Conservation (phyloP, 805 yeast species). For the Pichia paraexigua region DNA sequence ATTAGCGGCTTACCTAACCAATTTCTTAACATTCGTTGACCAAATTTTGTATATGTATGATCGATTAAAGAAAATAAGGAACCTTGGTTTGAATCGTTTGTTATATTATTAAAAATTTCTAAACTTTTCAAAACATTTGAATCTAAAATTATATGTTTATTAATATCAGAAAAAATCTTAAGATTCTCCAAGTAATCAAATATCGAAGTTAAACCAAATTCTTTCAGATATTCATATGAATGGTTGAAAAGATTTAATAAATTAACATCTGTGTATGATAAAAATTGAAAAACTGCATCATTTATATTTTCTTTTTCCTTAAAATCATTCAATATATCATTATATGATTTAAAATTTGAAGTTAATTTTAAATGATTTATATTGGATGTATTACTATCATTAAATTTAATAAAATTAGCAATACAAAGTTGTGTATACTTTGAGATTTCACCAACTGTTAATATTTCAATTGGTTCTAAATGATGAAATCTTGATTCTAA, state of each 20-base stretch:
- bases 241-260: constrained; percentile 30
- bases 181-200: constrained; percentile 47
- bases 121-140: constrained; percentile 60
- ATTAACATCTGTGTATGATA: constrained; percentile 10
- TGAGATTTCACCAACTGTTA: constrained; percentile 37
- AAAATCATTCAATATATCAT: constrained; percentile 7
- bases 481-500: constrained; percentile 69
- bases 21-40: constrained; percentile 51
- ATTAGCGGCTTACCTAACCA: constrained; percentile 77
- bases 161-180: constrained; percentile 38
- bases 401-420: constrained; percentile 12
- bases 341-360: not conserved
- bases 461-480: constrained; percentile 69
- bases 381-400: constrained; percentile 1
- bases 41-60: constrained; percentile 73
- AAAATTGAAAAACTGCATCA: constrained; percentile 11
- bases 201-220: constrained; percentile 53
- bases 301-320: constrained; percentile 4
- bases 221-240: constrained; percentile 48
- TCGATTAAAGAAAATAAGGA: constrained; percentile 74
- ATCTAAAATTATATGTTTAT: constrained; percentile 46
- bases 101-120: constrained; percentile 64
- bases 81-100: constrained; percentile 52
- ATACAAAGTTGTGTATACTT: constrained; percentile 26
- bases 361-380: not conserved